Conservation (phyloP, 2,329 filamentous ascomycete species). For the Gnomoniopsis smithogilvyi region DNA sequence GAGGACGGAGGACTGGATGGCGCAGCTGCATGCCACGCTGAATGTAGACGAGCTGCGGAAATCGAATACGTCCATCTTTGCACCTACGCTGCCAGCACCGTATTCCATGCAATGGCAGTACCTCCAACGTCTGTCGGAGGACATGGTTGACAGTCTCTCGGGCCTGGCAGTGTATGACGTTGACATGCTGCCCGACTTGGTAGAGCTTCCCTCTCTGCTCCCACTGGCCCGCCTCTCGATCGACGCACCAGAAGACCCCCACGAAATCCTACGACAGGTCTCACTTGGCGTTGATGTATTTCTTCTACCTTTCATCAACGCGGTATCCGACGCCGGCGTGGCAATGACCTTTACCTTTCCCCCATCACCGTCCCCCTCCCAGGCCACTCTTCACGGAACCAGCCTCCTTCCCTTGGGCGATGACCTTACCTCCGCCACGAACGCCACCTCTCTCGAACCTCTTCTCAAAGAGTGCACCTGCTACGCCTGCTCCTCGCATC, state of each 20-base stretch:
- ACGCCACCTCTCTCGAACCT: slow-evolving; percentile 62
- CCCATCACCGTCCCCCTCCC: slow-evolving; percentile 22
- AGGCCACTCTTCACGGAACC: slow-evolving; percentile 14
- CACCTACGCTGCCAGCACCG: slow-evolving; percentile 71
- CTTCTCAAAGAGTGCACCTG: slow-evolving; percentile 66
- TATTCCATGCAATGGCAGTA: slow-evolving; percentile 77
- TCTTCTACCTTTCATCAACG: slow-evolving; percentile 70
- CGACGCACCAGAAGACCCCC: slow-evolving; percentile 66
- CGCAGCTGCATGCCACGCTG: slow-evolving; percentile 56
- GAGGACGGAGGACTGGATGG: slow-evolving; percentile 78
- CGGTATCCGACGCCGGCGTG: slow-evolving; percentile 78
- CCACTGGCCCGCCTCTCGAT: slow-evolving; percentile 72
- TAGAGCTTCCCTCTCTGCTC: slow-evolving; percentile 49
- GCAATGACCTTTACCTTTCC: slow-evolving; percentile 79
- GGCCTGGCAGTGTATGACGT: slow-evolving; percentile 78
- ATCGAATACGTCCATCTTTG: slow-evolving; percentile 44
- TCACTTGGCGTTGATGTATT: slow-evolving; percentile 77
- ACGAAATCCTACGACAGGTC: slow-evolving; percentile 73
- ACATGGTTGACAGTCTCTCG: slow-evolving; percentile 56
- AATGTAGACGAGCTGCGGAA: slow-evolving; percentile 26
- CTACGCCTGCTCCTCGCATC: slow-evolving; percentile 80
- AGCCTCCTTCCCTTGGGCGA: slow-evolving; percentile 58
- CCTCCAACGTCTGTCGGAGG: slow-evolving; percentile 65
- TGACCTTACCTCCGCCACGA: slow-evolving; percentile 69
- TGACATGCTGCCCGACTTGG: slow-evolving; percentile 64